A percentile compares a stretch with the other conserved stretches of the same genome.
phyloP scores from a whole-genome alignment of 1,139 yeast genomes.

The Arxiozyma telluris region DNA sequence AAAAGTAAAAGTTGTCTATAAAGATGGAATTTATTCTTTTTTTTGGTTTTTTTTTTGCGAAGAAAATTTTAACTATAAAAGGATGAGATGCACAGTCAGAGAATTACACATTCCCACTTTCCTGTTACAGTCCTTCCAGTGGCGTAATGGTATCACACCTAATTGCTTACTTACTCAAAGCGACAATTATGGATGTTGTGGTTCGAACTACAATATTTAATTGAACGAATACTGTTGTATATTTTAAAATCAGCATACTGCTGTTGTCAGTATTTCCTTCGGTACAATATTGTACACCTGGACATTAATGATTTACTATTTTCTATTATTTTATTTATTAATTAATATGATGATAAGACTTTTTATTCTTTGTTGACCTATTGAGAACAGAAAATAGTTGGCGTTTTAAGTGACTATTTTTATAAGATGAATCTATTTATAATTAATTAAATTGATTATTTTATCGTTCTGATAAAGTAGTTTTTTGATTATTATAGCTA shows the following conservation, averaged over 20 bases:
- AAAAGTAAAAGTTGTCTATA: background rate
- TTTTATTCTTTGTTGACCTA: conserved; percentile 25
- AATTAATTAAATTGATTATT: conserved; percentile 1
- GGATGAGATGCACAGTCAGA: background rate
- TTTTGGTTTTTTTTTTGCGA: too few species aligned
- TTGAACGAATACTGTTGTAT: background rate
- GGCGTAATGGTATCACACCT: too few species aligned
- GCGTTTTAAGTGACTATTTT: conserved; percentile 12
- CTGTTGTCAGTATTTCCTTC: background rate
- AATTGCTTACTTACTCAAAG: background rate
- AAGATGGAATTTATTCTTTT: too few species aligned
- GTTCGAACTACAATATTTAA: background rate
- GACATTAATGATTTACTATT: background rate
- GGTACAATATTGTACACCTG: background rate
- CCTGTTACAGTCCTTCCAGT: too few species aligned
- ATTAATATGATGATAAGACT: conserved; percentile 23
- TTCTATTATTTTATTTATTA: background rate
- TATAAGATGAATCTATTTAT: conserved; percentile 13
- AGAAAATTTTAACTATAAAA: too few species aligned
- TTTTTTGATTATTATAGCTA: conserved; percentile 3
- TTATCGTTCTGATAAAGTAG: conserved; percentile 13
- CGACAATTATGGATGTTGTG: background rate
- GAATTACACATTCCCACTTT: too few species aligned
- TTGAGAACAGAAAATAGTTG: conserved; percentile 27
- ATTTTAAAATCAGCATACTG: too few species aligned